These are phyloP conservation scores for Oryza rufipogon DNA, from an alignment of 176 grass and related monocot species.

Conservation along the genomic window DNA sequence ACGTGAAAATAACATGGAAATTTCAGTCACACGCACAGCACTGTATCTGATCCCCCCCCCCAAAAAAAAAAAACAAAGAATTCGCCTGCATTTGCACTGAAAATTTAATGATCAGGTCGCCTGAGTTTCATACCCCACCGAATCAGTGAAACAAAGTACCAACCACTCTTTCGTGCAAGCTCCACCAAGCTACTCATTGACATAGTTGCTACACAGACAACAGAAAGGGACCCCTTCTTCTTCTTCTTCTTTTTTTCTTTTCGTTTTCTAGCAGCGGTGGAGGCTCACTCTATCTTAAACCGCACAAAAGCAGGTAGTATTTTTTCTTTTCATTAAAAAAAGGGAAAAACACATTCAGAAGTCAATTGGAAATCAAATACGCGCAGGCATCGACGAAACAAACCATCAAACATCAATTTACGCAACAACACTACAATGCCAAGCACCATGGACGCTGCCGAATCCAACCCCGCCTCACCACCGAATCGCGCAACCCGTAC, in stretches of 20 bases:
- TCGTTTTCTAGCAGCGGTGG: neutral
- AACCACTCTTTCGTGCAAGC: neutral
- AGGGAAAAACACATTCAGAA: too few species aligned
- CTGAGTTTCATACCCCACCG: neutral
- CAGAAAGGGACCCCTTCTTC: neutral
- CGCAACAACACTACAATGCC: constrained; percentile 16
- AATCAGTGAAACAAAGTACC: constrained; percentile 7
- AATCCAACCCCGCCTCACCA: neutral
- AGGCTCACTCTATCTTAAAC: neutral
- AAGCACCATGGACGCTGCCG: neutral
- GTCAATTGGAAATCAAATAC: neutral
- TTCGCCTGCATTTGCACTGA: neutral
- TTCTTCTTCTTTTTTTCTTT: neutral
- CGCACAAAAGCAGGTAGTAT: neutral
- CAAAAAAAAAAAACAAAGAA: neutral
- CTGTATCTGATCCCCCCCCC: neutral
- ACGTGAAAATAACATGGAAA: neutral
- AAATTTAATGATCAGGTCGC: neutral
- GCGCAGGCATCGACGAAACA: neutral
- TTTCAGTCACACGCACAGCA: neutral
- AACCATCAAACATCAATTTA: constrained; percentile 5
- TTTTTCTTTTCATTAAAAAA: neutral
- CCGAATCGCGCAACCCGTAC: neutral
- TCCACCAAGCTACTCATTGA: neutral
- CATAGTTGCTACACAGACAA: neutral